Base-by-base conservation (phyloP, 2,329 filamentous ascomycete genomes). In the Lizonia empirigonia region DNA sequence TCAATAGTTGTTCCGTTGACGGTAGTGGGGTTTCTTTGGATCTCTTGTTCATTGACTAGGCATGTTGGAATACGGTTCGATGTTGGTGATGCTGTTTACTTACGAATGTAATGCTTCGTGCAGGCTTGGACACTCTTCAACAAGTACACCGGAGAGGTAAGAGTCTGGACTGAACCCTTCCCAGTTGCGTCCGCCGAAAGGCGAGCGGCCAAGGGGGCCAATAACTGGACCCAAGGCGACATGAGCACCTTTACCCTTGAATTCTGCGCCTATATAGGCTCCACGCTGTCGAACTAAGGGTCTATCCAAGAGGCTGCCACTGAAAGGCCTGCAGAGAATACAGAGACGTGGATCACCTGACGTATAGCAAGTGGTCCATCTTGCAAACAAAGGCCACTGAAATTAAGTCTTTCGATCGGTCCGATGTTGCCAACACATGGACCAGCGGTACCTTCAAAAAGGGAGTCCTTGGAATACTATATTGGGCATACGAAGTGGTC, bases 31-130 rank as follows among this genome's bases (percentile, higher is more conserved):
- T 74, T 67, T 7, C 78, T 72, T 34, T 77, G 74, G 2, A 72
- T 76, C 69, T 89, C 86, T 69, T 90, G 87, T 68, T 91, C 87
- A 69, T 91, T 88, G 26, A 80, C 80, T 48, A 89, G 74, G 50
- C 68, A 79, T 56, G 78, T 79, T 63, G 80, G 74, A 4, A 71
- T 67, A n/a, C n/a, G n/a, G n/a, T n/a, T n/a, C 62, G 5, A 16
- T 23, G 9, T 13, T 16, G 6, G 15, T 6, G 3, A 8, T 15
- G 18, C n/a, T n/a, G n/a, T n/a, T n/a, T n/a, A n/a, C 4, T 77
- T 73, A 50, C 77, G 76, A 0, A 64, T 67, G 16, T 41, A 51
- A 16, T 44, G 70, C 68, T 62, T 82, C 74, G 58, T 80, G 73
- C 12, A 78, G 77, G 40, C 66, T 55, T 30, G 81, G 73, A 4